phyloP scores from a whole-genome alignment of 2,329 filamentous ascomycete genomes.

The Aureobasidium uvarum region DNA sequence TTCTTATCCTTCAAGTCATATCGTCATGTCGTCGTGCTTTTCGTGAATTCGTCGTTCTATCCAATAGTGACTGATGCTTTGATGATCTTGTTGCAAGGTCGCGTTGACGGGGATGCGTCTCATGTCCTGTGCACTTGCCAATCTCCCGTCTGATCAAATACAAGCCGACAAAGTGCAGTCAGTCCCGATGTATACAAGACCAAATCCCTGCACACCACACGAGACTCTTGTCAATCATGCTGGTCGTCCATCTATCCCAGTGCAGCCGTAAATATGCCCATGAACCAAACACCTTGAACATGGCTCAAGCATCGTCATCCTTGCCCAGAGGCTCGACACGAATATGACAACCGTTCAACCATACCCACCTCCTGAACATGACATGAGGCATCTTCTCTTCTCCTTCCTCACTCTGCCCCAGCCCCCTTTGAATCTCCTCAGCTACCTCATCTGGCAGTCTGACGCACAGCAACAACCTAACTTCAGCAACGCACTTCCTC shows the following conservation, averaged over 20 bases:
- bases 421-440: neutral
- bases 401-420: neutral
- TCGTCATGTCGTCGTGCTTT: constrained; percentile 10
- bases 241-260: neutral
- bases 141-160: neutral
- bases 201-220: neutral
- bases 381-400: constrained; percentile 8
- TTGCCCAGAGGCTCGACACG: constrained; percentile 21
- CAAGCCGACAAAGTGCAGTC: neutral
- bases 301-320: constrained; percentile 11
- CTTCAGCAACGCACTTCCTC: constrained; percentile 26
- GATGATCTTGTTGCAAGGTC: neutral
- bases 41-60: neutral
- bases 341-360: constrained; percentile 26
- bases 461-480: constrained; percentile 20
- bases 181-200: too few relatives aligned
- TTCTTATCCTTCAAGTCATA: neutral
- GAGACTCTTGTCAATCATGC: neutral
- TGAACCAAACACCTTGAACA: neutral
- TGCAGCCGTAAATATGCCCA: neutral
- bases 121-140: neutral
- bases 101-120: neutral
- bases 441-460: constrained; percentile 1
- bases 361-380: constrained; percentile 21
- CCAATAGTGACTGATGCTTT: neutral